Evolutionary conservation across 441 rosid species (phyloP), one percentile per base, ranked within the genome.

Genomic region (Populus hybrid): DNA sequence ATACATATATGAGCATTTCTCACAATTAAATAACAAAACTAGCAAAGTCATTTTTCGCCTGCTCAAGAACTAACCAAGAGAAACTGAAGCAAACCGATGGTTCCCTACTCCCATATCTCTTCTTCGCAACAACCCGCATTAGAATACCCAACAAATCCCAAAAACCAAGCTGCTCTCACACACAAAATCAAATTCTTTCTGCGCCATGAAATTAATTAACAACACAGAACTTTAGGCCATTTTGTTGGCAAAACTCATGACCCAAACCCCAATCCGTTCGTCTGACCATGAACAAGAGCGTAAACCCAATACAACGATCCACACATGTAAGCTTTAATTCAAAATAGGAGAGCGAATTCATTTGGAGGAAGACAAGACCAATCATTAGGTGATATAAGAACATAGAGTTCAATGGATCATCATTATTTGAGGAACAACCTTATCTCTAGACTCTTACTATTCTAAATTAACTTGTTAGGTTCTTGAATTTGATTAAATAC

Each of bases 291-390:
- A 28, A 84, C 82, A 71, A 81, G 19, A 26, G 79, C 36, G 28
- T 75, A 79, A 3, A 81, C 21, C 86, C 82, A 76, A 21, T 59
- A 75, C 46, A 63, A 34, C 14, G 73, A 76, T 59, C 63, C 59
- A 4, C 50, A 30, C 18, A 84, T 84, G 11, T 84, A 85, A 34
- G 86, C 88, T 80, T 87, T 86, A 11, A 85, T 84, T 7, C 85
- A 85, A 78, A 85, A 86, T 3, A 88, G 87, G 32, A 88, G 79
- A 38, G 85, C 80, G 79, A 88, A 86, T 28, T 84, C 83, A 80
- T 80, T 87, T 5, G 89, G 87, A 8, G 81, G 70, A 77, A 81
- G 57, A 40, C 86, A 77, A 7, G 35, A 75, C 30, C 70, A 7
- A 82, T 71, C 85, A 84, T 82, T 4, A 77, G 61, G 57, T 78